phyloP scores from a whole-genome alignment of 2,329 filamentous ascomycete genomes.

The Elsinoe necatrix region DNA sequence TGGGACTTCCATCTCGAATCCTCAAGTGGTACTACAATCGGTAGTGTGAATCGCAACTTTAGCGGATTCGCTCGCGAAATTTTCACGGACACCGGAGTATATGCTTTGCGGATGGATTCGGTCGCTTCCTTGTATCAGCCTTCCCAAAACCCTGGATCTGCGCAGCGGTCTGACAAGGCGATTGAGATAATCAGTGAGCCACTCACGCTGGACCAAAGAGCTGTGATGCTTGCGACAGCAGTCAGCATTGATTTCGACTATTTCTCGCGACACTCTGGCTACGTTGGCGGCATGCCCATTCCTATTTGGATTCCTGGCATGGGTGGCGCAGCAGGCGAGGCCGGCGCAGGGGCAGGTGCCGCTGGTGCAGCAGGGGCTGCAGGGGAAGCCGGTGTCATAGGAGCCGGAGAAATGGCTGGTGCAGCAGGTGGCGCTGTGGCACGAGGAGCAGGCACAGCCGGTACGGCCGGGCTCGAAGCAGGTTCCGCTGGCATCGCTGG shows the following conservation, averaged over 20 bases:
- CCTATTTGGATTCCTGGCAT: slow-evolving; percentile 41
- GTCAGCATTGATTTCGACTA: slow-evolving; percentile 60
- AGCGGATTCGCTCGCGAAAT: slow-evolving; percentile 54
- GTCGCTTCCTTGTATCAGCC: neutral
- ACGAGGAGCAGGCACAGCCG: slow-evolving; percentile 20
- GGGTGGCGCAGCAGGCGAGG: slow-evolving; percentile 27
- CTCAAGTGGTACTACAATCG: slow-evolving; percentile 44
- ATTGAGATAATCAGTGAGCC: slow-evolving; percentile 27
- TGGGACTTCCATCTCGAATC: slow-evolving; percentile 56
- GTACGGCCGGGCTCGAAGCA: slow-evolving; percentile 28
- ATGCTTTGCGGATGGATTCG: slow-evolving; percentile 56
- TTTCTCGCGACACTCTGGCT: slow-evolving; percentile 52
- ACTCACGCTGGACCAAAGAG: slow-evolving; percentile 58
- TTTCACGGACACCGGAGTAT: slow-evolving; percentile 59
- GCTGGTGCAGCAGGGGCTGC: slow-evolving; percentile 32
- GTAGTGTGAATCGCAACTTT: slow-evolving; percentile 57
- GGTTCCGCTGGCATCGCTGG: slow-evolving; percentile 37
- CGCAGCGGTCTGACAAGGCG: neutral
- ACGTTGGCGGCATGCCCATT: slow-evolving; percentile 39
- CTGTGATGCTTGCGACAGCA: slow-evolving; percentile 58
- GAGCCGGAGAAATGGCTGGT: slow-evolving; percentile 27
- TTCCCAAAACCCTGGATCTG: slow-evolving; percentile 30
- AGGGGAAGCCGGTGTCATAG: slow-evolving; percentile 32
- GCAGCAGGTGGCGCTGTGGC: slow-evolving; percentile 26
- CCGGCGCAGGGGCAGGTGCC: slow-evolving; percentile 31